A percentile compares a stretch with the other conserved stretches of the same genome.
Conservation (phyloP, 139 green algal genomes). For the Chlamydomonas sphaeroides region DNA sequence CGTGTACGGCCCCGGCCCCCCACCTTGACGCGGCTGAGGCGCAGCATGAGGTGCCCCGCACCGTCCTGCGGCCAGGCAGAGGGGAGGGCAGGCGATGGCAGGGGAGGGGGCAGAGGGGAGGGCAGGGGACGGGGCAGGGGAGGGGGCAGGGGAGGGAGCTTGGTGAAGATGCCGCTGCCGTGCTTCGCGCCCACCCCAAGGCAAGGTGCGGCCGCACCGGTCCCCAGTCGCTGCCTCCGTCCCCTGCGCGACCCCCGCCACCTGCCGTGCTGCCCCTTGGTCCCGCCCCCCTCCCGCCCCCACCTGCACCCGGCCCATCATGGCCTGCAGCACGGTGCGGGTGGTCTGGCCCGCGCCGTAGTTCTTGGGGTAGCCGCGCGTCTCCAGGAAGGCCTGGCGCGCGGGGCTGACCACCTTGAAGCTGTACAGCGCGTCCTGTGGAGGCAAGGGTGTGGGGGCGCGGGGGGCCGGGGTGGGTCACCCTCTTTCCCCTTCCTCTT, state of each 20-base stretch:
- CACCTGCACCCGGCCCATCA: constrained; percentile 39
- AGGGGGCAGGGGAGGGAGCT: no score
- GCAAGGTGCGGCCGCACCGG: no score
- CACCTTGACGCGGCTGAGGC: constrained; percentile 58
- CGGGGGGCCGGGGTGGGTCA: no score
- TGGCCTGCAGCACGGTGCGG: constrained; percentile 35
- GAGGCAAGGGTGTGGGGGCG: background rate
- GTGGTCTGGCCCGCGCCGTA: constrained; percentile 7
- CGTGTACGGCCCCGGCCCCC: background rate
- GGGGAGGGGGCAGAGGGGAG: no score
- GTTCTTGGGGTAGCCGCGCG: constrained; percentile 52
- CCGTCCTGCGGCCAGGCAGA: constrained; percentile 17
- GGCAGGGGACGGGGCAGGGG: no score
- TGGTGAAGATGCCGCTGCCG: no score
- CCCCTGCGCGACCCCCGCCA: background rate
- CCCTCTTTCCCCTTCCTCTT: no score
- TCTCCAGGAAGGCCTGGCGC: constrained; percentile 44
- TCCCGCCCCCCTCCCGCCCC: background rate
- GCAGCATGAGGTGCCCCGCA: constrained; percentile 47
- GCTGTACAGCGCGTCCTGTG: constrained; percentile 8
- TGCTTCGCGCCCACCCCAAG: no score
- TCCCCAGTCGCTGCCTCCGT: background rate
- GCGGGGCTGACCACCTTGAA: constrained; percentile 36
- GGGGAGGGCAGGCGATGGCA: background rate
- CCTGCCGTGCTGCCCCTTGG: background rate